Conservation (phyloP, 208 protist species). For the Trypanosoma boissoni region DNA sequence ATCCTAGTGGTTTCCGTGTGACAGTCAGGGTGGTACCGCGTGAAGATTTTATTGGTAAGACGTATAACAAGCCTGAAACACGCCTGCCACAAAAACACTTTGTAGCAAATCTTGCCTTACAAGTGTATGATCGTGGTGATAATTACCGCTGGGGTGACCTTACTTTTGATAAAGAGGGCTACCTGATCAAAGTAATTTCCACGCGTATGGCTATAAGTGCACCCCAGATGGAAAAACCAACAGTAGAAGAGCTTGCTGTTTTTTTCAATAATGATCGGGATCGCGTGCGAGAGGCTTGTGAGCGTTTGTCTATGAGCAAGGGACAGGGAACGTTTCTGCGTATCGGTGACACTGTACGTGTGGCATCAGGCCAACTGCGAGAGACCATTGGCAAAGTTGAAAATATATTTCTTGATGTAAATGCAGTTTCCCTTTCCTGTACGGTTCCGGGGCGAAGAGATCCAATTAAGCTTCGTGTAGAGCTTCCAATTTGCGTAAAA, state of each 20-base stretch:
- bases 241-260: constrained; percentile 76
- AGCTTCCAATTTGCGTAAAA: constrained; percentile 75
- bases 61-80: constrained; percentile 70
- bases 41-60: constrained; percentile 83
- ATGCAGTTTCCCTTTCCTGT: constrained; percentile 65
- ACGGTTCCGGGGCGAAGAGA: constrained; percentile 44
- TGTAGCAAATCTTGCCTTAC: constrained; percentile 55
- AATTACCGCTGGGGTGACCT: constrained; percentile 80
- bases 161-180: constrained; percentile 84
- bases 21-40: constrained; percentile 81
- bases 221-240: constrained; percentile 67
- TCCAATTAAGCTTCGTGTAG: constrained; percentile 71
- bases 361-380: constrained; percentile 71
- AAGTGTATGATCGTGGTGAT: constrained; percentile 52
- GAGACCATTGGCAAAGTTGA: constrained; percentile 68
- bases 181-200: constrained; percentile 78
- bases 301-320: constrained; percentile 12
- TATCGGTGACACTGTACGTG: constrained; percentile 78
- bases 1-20: constrained; percentile 53
- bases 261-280: constrained; percentile 87
- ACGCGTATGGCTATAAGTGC: constrained; percentile 62
- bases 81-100: constrained; percentile 77
- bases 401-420: constrained; percentile 73
- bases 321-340: constrained; percentile 19
- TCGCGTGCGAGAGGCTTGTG: constrained; percentile 60